phyloP scores from a whole-genome alignment of 805 yeast genomes.

The Cyberlindnera petersonii region DNA sequence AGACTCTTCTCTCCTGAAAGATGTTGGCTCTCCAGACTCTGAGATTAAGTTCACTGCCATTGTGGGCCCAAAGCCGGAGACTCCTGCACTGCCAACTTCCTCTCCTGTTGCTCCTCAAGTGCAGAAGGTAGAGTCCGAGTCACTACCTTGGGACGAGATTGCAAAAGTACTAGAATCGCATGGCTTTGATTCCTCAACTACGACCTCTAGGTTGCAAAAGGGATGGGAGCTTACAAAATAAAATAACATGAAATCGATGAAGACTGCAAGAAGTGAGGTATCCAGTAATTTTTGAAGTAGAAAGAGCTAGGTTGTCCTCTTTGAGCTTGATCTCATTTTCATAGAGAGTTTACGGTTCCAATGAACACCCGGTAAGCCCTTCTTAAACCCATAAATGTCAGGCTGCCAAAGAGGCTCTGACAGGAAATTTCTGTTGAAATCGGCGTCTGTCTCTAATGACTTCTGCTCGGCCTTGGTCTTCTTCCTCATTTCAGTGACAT shows the following conservation, averaged over 20 bases:
- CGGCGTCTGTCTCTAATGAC: slow-evolving; percentile 24
- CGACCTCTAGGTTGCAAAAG: slow-evolving; percentile 33
- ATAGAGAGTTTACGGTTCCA: slow-evolving; percentile 61
- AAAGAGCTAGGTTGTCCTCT: slow-evolving; percentile 22
- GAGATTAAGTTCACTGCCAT: slow-evolving; percentile 41
- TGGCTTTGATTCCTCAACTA: slow-evolving; percentile 30
- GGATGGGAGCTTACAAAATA: slow-evolving; percentile 38
- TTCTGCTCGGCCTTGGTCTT: slow-evolving; percentile 15
- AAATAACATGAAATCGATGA: not conserved
- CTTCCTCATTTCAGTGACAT: slow-evolving; percentile 62
- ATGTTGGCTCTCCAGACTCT: slow-evolving; percentile 26
- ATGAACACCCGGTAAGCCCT: slow-evolving; percentile 46
- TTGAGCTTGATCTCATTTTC: slow-evolving; percentile 43
- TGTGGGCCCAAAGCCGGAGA: slow-evolving; percentile 18
- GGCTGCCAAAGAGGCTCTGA: slow-evolving; percentile 33
- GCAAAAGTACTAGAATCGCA: slow-evolving; percentile 32
- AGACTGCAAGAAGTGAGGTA: not conserved
- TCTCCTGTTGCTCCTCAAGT: not conserved
- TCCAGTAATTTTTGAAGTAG: not conserved
- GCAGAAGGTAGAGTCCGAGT: slow-evolving; percentile 2
- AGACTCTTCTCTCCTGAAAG: slow-evolving; percentile 41
- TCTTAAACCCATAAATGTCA: slow-evolving; percentile 41
- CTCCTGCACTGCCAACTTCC: not conserved
- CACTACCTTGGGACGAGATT: slow-evolving; percentile 45
- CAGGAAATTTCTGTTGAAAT: slow-evolving; percentile 26